Evolutionary conservation across 1,284 basidiomycete genomes (phyloP).

Genomic region (Microbotryum scabiosae): DNA sequence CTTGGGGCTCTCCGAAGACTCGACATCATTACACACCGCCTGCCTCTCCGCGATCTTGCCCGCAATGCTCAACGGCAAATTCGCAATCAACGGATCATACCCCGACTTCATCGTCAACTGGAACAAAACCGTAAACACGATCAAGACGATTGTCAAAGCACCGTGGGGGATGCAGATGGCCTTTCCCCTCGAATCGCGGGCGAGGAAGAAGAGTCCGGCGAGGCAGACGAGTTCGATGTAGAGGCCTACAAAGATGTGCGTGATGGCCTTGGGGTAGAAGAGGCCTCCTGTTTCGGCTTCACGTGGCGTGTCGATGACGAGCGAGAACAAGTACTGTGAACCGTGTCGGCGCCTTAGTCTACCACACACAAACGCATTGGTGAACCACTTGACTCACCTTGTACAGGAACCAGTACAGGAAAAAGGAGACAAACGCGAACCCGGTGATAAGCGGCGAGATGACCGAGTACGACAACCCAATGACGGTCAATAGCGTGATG

Average conservation of each 20-base stretch:
- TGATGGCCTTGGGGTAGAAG: slow-evolving; percentile 91
- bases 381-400: slow-evolving; percentile 48
- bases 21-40: slow-evolving; percentile 3
- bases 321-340: slow-evolving; percentile 41
- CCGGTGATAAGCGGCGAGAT: slow-evolving; percentile 94
- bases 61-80: slow-evolving; percentile 32
- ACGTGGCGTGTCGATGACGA: slow-evolving; percentile 58
- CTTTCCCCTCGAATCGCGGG: slow-evolving; percentile 48
- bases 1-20: slow-evolving; percentile 56
- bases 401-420: slow-evolving; percentile 73
- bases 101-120: slow-evolving; percentile 40
- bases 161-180: slow-evolving; percentile 40
- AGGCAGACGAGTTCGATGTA: slow-evolving; percentile 76
- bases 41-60: slow-evolving; percentile 14
- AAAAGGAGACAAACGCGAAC: slow-evolving; percentile 72
- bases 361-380: not conserved
- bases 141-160: slow-evolving; percentile 71
- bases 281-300: slow-evolving; percentile 78
- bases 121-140: slow-evolving; percentile 54
- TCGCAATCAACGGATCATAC: slow-evolving; percentile 55
- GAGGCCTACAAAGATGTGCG: slow-evolving; percentile 75
- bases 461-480: slow-evolving; percentile 60
- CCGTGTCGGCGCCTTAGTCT: not conserved
- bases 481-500: slow-evolving; percentile 43
- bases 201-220: slow-evolving; percentile 75